Base-by-base conservation (phyloP, 2,329 filamentous ascomycete species). In the Colletotrichum graminicola region DNA sequence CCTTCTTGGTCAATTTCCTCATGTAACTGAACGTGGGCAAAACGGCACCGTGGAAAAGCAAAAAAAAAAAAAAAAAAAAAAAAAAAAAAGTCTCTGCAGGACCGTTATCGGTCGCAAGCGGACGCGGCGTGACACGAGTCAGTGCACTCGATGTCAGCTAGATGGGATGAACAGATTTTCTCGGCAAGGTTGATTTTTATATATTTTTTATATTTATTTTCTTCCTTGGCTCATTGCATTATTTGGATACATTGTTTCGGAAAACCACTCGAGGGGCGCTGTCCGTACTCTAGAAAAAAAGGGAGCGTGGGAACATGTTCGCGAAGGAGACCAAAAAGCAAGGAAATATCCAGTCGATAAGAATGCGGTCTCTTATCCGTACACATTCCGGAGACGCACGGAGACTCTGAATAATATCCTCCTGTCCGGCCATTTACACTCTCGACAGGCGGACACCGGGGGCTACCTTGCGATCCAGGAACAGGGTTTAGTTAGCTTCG, bases 391-490 rank as follows among this genome's bases (percentile, higher is more conserved):
- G 67, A 68, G 68, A 68, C 52, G 57, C 68, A 68, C 68, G 59
- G 52, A 63, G 59, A 62, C 57, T 63, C 26, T 71, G 63, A 71
- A 67, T 71, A 71, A 71, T 68, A 71, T 63, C 68, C n/a, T 68
- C 64, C 41, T 68, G 68, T 71, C 64, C 67, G 45, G 52, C 41
- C 67, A 47, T 67, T 57, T 62, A 57, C 57, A 36, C 26, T 52
- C 67, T 67, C 62, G 64, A 56, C 64, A 23, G 59, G 39, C 68
- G 51, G 57, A 67, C 64, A 52, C 16, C 16, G 2, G 14, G 14
- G 39, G 12, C 12, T 12, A 16, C 34, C n/a, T 59, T 52, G 21
- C 26, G 21, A 29, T 23, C 26, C 52, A 45, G 56, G 16, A 11
- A 41, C 23, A 36, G 49, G 23, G n/a, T 62, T 61, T 29, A 29